These are phyloP conservation scores for Passiflora organensis DNA, from an alignment of 345 rosid species.

Conservation along the genomic window DNA sequence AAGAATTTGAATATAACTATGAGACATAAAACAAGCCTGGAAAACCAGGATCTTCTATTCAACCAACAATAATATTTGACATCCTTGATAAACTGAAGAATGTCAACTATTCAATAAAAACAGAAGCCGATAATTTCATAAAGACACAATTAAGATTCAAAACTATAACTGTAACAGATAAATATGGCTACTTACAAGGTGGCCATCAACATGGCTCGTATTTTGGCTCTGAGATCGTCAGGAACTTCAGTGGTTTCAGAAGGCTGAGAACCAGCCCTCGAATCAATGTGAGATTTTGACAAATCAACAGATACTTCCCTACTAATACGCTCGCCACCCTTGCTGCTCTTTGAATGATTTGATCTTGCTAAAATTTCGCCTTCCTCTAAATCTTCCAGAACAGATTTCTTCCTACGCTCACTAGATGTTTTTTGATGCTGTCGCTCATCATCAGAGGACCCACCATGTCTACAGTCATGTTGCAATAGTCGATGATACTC, in stretches of 20 bases:
- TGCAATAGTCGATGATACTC: slow-evolving; percentile 18
- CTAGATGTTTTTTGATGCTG: slow-evolving; percentile 24
- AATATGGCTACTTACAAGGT: slow-evolving; percentile 41
- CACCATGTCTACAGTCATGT: slow-evolving; percentile 9
- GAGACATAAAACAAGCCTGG: too few species aligned
- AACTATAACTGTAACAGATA: too few species aligned
- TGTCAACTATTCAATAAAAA: too few species aligned
- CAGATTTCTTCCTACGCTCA: slow-evolving; percentile 34
- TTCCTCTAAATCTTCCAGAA: slow-evolving; percentile 45
- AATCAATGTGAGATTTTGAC: slow-evolving; percentile 20
- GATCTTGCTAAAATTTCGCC: slow-evolving; percentile 50
- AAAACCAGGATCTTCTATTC: too few species aligned
- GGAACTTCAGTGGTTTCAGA: slow-evolving; percentile 44
- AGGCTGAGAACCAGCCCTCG: slow-evolving; percentile 28
- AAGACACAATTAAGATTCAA: too few species aligned
- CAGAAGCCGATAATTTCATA: too few species aligned
- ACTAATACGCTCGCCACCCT: slow-evolving; percentile 21
- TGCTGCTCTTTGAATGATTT: slow-evolving; percentile 47
- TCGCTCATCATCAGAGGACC: slow-evolving; percentile 8
- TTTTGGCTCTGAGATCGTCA: slow-evolving; percentile 84
- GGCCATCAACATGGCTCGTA: slow-evolving; percentile 90
- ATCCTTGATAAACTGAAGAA: too few species aligned
- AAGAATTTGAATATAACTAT: too few species aligned
- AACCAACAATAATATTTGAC: too few species aligned
- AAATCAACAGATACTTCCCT: slow-evolving; percentile 40